Percentiles rank a stretch among this genome's conserved stretches.
Evolutionary conservation across 208 protist species (phyloP).

Genomic region (Acanthamoeba rhysodes): DNA sequence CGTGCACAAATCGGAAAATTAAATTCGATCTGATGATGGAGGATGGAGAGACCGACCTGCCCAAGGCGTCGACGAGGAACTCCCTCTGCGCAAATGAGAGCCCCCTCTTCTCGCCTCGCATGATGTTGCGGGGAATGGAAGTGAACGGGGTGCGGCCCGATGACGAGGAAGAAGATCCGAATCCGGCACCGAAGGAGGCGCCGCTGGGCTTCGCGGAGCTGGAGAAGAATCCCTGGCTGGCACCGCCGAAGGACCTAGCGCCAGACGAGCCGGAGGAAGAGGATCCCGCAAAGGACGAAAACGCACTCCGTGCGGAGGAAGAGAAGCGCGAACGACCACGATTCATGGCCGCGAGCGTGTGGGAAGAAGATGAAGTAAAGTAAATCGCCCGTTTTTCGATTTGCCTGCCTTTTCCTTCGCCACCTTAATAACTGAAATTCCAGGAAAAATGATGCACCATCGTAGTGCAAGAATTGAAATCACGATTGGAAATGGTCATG

Average conservation of each 20-base stretch:
- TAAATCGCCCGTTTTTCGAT: not conserved
- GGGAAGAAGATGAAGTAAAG: not conserved
- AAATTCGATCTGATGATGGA: not conserved
- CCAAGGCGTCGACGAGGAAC: not conserved
- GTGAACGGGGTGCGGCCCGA: not conserved
- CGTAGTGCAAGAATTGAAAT: no score
- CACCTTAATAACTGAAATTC: no score
- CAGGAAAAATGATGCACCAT: no score
- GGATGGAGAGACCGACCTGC: not conserved
- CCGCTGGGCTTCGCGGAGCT: not conserved
- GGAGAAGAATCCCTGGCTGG: not conserved
- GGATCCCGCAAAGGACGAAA: not conserved
- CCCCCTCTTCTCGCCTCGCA: conserved; percentile 20
- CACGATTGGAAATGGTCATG: no score
- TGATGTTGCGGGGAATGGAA: not conserved
- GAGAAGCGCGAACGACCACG: conserved; percentile 15
- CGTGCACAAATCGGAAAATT: not conserved
- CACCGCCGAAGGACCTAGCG: not conserved
- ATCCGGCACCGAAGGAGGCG: not conserved
- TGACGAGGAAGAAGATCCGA: not conserved
- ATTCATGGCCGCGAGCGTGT: not conserved
- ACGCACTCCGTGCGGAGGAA: not conserved
- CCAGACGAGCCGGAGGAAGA: not conserved
- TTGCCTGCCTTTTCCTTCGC: no score
- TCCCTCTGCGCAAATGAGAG: conserved; percentile 11